These are phyloP conservation scores for Jatropha multifida DNA, from an alignment of 441 rosid genomes.

Conservation along the genomic window DNA sequence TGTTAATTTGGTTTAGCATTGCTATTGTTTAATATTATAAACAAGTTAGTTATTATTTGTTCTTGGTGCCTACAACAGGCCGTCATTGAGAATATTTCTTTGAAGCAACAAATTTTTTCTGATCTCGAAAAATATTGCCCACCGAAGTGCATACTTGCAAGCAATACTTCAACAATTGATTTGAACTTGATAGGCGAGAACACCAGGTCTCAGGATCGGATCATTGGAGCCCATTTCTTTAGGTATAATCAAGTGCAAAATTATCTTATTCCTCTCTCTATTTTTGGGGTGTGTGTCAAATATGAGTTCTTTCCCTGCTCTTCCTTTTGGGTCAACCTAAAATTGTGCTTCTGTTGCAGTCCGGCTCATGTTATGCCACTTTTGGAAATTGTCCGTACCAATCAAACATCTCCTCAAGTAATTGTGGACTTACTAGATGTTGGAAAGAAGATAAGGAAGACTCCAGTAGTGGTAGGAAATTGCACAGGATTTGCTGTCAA, in stretches of 20 bases:
- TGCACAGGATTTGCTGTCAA: slow-evolving; percentile 99
- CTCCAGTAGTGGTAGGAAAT: slow-evolving; percentile 92
- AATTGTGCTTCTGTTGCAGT: slow-evolving; percentile 44
- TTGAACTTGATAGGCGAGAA: slow-evolving; percentile 80
- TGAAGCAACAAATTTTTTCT: slow-evolving; percentile 91
- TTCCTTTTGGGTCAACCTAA: slow-evolving; percentile 12
- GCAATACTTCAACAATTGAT: slow-evolving; percentile 95
- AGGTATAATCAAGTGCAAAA: slow-evolving; percentile 48
- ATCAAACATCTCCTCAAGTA: slow-evolving; percentile 81
- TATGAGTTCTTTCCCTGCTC: slow-evolving; percentile 1
- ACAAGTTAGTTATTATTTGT: slow-evolving; percentile 22
- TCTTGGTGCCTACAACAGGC: slow-evolving; percentile 66
- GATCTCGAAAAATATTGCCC: slow-evolving; percentile 92
- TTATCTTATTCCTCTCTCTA: background rate
- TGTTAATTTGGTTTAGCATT: slow-evolving; percentile 4
- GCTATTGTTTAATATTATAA: slow-evolving; percentile 10
- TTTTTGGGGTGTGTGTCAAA: background rate
- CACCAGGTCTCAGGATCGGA: slow-evolving; percentile 76
- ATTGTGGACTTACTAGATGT: slow-evolving; percentile 88
- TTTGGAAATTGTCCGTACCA: slow-evolving; percentile 89
- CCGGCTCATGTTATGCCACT: slow-evolving; percentile 99
- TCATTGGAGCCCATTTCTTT: slow-evolving; percentile 97
- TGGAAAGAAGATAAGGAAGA: slow-evolving; percentile 91
- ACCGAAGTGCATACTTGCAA: slow-evolving; percentile 83
- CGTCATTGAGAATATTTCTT: slow-evolving; percentile 77